These are phyloP conservation scores for Cryphonectria japonica DNA, from an alignment of 2,329 filamentous ascomycete genomes.

Conservation along the genomic window DNA sequence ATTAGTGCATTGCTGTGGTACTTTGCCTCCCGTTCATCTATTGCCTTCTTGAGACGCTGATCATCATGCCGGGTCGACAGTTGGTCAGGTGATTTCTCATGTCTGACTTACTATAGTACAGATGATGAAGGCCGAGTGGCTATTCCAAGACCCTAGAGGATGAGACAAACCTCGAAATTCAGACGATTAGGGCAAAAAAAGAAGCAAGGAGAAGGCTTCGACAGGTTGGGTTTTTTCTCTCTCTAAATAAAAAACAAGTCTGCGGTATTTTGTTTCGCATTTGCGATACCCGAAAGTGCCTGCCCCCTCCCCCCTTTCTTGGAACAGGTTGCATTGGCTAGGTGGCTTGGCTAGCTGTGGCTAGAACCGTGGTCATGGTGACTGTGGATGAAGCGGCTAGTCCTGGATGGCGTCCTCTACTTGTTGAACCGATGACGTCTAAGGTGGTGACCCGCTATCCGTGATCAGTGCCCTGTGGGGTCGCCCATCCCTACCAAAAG, in stretches of 20 bases:
- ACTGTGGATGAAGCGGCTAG: constrained; percentile 13
- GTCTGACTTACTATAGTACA: background rate
- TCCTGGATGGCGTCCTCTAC: background rate
- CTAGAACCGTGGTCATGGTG: background rate
- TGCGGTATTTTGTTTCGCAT: background rate
- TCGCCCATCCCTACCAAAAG: background rate
- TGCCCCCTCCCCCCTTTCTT: background rate
- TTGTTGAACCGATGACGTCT: constrained; percentile 7
- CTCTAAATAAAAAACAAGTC: background rate
- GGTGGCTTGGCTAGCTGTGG: constrained; percentile 8
- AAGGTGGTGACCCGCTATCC: background rate
- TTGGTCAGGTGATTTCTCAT: background rate
- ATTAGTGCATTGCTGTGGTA: background rate
- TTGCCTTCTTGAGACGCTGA: background rate
- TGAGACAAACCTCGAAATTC: background rate
- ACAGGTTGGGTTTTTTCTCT: too few species aligned
- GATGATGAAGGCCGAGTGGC: background rate
- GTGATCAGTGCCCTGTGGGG: background rate
- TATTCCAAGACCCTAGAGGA: background rate
- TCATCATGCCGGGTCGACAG: background rate
- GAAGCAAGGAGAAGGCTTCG: too few species aligned
- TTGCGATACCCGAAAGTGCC: background rate
- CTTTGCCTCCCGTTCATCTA: background rate
- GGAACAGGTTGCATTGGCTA: background rate
- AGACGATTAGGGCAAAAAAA: too few species aligned